Evolutionary conservation across 148 eudicot genomes (phyloP).

Genomic region (Selenicereus undatus): DNA sequence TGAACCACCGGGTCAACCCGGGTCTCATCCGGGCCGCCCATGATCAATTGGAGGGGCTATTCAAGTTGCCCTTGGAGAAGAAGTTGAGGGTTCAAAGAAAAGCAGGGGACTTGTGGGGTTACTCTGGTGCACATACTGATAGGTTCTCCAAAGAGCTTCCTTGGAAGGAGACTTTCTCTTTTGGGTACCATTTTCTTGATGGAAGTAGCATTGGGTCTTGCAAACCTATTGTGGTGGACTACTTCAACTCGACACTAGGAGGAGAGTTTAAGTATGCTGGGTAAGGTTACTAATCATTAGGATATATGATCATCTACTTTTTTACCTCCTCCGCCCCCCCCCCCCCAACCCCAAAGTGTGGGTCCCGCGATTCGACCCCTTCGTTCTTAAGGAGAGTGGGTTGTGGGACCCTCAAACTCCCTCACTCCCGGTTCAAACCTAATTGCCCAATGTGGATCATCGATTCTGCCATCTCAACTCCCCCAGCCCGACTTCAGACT

Average conservation of each 20-base stretch:
- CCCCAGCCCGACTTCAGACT: background rate
- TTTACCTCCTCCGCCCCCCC: background rate
- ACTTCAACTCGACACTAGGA: constrained; percentile 31
- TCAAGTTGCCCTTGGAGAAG: constrained; percentile 26
- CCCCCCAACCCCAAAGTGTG: too few species aligned
- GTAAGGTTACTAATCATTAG: constrained; percentile 22
- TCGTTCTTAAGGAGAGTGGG: background rate
- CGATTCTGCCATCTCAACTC: background rate
- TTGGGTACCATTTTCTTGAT: constrained; percentile 20
- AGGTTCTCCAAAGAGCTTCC: constrained; percentile 32
- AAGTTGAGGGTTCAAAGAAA: constrained; percentile 30
- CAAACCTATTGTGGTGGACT: constrained; percentile 26
- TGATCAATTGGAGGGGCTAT: constrained; percentile 24
- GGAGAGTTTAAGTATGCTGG: constrained; percentile 30
- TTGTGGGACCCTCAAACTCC: background rate
- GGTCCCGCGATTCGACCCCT: background rate
- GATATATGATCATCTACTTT: background rate
- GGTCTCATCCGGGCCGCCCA: constrained; percentile 30
- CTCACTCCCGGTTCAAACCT: background rate
- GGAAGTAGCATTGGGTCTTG: background rate
- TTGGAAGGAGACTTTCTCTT: constrained; percentile 46
- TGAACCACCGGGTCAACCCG: constrained; percentile 33
- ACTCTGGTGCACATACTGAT: constrained; percentile 45
- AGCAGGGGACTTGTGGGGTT: constrained; percentile 38
- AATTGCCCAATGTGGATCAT: background rate